Conservation (phyloP, 768 basidiomycete species). For the Phanerochaete carnosa region DNA sequence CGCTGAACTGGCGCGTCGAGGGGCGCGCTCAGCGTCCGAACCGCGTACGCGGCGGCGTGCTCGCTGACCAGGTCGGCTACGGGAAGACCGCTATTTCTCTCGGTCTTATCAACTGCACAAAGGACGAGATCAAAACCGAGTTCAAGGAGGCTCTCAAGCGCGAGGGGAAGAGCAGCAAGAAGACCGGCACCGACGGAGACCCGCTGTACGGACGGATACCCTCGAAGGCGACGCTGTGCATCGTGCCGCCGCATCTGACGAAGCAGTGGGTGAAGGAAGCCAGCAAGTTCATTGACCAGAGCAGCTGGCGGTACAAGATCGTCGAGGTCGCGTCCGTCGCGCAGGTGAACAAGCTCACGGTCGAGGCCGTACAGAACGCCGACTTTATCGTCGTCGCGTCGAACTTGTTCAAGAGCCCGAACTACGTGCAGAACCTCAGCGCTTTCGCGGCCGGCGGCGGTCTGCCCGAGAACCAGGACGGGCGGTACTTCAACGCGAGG, state of each 20-base stretch:
- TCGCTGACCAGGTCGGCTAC: constrained; percentile 96
- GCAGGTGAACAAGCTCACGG: constrained; percentile 67
- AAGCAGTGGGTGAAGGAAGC: constrained; percentile 90
- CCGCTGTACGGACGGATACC: constrained; percentile 58
- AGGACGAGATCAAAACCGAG: constrained; percentile 53
- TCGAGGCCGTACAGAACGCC: constrained; percentile 73
- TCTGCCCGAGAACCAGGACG: constrained; percentile 66
- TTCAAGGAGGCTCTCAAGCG: constrained; percentile 39
- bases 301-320: constrained; percentile 53
- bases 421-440: constrained; percentile 75
- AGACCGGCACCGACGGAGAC: background rate
- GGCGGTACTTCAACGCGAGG: constrained; percentile 87
- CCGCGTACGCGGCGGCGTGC: constrained; percentile 80
- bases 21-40: constrained; percentile 80
- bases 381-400: constrained; percentile 87
- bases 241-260: constrained; percentile 89
- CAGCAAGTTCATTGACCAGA: constrained; percentile 56
- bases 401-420: constrained; percentile 76
- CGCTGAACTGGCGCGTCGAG: constrained; percentile 93
- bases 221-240: constrained; percentile 76
- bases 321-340: constrained; percentile 64
- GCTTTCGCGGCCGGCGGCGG: constrained; percentile 64
- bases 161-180: constrained; percentile 22
- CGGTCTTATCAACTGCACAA: constrained; percentile 77
- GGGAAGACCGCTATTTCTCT: constrained; percentile 96